These are phyloP conservation scores for Globisporangium irregulare DNA, from an alignment of 352 stramenopile genomes.

Conservation along the genomic window DNA sequence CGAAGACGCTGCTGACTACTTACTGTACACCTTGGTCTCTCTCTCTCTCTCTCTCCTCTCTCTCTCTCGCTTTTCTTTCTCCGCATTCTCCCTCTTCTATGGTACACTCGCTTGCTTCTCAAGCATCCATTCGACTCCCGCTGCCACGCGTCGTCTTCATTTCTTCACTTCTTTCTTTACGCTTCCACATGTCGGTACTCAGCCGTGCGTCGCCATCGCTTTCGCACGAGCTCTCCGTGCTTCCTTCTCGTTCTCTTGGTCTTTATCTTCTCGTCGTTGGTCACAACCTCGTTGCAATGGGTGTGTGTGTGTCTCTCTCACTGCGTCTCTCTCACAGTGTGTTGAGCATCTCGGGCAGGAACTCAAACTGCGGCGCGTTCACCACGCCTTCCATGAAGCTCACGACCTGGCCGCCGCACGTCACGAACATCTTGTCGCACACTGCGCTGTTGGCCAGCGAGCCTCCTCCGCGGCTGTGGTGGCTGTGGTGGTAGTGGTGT, in stretches of 20 bases:
- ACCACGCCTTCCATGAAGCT: constrained; percentile 84
- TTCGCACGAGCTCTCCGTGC: too few relatives aligned
- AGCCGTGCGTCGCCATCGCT: not conserved
- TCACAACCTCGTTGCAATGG: not conserved
- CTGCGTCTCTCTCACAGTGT: constrained; percentile 13
- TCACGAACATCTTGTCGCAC: constrained; percentile 72
- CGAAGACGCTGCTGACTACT: not conserved
- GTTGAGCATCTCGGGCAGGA: constrained; percentile 33
- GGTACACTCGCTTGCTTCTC: constrained; percentile 1
- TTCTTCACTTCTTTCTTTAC: not conserved
- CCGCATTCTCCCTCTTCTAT: not conserved
- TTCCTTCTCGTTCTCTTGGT: not conserved
- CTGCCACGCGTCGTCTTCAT: not conserved
- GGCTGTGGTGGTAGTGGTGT: constrained; percentile 15
- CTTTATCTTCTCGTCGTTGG: not conserved
- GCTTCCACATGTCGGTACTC: not conserved
- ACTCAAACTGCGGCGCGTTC: constrained; percentile 64
- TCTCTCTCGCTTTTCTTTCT: not conserved
- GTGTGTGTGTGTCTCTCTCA: too few relatives aligned
- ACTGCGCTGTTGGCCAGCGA: not conserved
- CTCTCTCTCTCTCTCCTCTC: not conserved
- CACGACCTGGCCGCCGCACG: constrained; percentile 71
- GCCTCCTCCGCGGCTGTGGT: constrained; percentile 11
- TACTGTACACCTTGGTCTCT: constrained; percentile 1
- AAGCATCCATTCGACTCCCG: not conserved